Evolutionary conservation across 2,329 filamentous ascomycete genomes (phyloP), one percentile per base, ranked within the genome.

Genomic region (Sporothrix mexicana): DNA sequence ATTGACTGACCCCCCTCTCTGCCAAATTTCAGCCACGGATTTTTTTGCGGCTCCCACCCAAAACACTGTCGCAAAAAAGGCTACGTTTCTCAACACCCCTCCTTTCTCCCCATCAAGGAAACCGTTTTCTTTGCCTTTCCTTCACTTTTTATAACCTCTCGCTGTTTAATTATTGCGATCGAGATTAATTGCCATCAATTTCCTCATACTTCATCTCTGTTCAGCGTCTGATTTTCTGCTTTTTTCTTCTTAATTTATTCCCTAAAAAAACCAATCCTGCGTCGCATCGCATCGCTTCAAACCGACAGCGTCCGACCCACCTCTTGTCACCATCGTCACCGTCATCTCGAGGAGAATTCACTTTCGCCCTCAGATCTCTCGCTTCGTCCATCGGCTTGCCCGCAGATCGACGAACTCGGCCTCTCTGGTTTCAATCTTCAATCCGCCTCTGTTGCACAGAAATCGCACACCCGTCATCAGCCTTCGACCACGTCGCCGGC

Each of bases 401-500:
- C 30, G 30, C 30, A 41, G 73, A 72, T 64, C 51, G 73, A 68
- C 67, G 47, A 55, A 45, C 61, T n/a, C 70, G 73, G 70, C 70
- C 71, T 71, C 51, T 70, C 68, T 47, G 53, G 55, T 30, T 71
- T 55, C 55, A 62, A 36, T 72, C 23, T 15, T 61, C n/a, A 4
- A 5, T 9, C 6, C 53, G 8, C 36, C 15, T 51, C 55, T 51
- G n/a, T 64, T 66, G 55, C 64, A 59, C 64, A 69, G 53, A 72
- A 17, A n/a, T 36, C 55, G 45, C 75, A 75, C 75, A 74, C 70
- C 61, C 72, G 66, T 74, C 75, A 75, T 74, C 75, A 75, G 74
- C 72, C 73, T 45, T 73, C 75, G 75, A 74, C 75, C 2, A 23
- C 68, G 74, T 76, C 75, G 74, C 72, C 72, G 75, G 73, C 75